Base-by-base conservation (phyloP, 805 yeast genomes). In the Ogataea trehalophila region DNA sequence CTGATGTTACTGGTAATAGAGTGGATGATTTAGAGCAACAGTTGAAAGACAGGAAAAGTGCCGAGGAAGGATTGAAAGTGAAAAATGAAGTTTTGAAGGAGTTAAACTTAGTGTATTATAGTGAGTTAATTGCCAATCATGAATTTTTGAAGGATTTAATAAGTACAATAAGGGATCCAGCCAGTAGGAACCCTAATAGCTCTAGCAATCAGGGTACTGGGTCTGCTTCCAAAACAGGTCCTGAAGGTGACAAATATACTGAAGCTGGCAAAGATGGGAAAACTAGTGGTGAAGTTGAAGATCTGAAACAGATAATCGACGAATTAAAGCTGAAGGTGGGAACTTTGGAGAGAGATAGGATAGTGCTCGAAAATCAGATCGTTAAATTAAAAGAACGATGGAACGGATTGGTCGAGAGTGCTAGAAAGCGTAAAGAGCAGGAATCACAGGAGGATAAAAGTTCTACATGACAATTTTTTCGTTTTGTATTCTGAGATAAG, bases 371-470 rank as follows among this genome's bases (percentile, higher is more conserved):
- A 43, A 69, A 69, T 41, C 81, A 83, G 54, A 73, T 66, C 5
- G 68, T 70, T 2, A 74, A 76, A 47, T 61, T 82, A 45, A 79
- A 77, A 50, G 77, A 77, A 49, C 63, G 87, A 35, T 84, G 89
- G 89, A 80, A 83, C 55, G 78, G 75, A 20, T 63, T 83, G 29
- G 83, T 82, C 18, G 83, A 82, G 57, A 78, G 80, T 53, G 88
- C 88, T 1, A 70, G 80, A 47, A 79, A 68, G 55, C 71, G 77
- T 52, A 71, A 73, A 56, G 76, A 60, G 48, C 36, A 43, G 45
- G 63, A 59, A 40, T 42, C 43, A 45, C 52, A 50, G 36, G 44
- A 45, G 16, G 51, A 49, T 39, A 39, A 42, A 33, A 15, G 14
- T 13, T n/a, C 9, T 8, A 18, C n/a, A 39, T 26, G 22, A 39